Evolutionary conservation across 1,284 basidiomycete species (phyloP).

Genomic region (Porogramme epimiltina): DNA sequence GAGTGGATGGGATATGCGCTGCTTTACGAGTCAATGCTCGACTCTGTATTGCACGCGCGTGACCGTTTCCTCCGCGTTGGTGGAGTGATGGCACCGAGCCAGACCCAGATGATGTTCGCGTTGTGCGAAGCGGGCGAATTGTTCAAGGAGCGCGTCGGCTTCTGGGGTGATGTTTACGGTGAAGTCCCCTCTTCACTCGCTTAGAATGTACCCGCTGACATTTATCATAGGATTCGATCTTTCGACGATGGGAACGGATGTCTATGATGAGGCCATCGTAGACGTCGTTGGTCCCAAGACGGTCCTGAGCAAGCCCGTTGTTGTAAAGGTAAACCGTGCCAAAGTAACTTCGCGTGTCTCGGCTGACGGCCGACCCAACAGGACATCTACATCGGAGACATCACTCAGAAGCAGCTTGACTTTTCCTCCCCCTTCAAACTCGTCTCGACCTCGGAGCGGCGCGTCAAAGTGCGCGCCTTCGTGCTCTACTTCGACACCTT

Average conservation of each 20-base stretch:
- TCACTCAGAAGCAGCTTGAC: constrained; percentile 73
- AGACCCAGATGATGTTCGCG: constrained; percentile 84
- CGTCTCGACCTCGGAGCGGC: constrained; percentile 54
- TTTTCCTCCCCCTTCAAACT: constrained; percentile 80
- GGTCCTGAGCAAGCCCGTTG: constrained; percentile 67
- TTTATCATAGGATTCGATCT: constrained; percentile 75
- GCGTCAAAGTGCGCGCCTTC: constrained; percentile 77
- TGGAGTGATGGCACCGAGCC: constrained; percentile 92
- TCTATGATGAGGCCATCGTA: constrained; percentile 80
- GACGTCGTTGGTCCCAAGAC: constrained; percentile 77
- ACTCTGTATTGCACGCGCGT: constrained; percentile 88
- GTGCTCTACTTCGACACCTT: constrained; percentile 95
- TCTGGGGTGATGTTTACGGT: constrained; percentile 95
- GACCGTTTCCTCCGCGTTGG: constrained; percentile 77
- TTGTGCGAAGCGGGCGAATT: constrained; percentile 79
- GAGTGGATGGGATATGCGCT: constrained; percentile 99
- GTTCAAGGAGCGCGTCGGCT: constrained; percentile 79
- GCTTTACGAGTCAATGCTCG: constrained; percentile 96
- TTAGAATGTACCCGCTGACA: constrained; percentile 2
- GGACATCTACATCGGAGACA: constrained; percentile 74
- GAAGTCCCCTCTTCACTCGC: constrained; percentile 18
- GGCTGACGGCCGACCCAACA: constrained; percentile 22
- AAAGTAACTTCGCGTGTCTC: too few species aligned
- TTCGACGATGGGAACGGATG: constrained; percentile 70
- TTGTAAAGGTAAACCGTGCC: constrained; percentile 58